Conservation (phyloP, 768 basidiomycete genomes). For the Amanita brunnescens region DNA sequence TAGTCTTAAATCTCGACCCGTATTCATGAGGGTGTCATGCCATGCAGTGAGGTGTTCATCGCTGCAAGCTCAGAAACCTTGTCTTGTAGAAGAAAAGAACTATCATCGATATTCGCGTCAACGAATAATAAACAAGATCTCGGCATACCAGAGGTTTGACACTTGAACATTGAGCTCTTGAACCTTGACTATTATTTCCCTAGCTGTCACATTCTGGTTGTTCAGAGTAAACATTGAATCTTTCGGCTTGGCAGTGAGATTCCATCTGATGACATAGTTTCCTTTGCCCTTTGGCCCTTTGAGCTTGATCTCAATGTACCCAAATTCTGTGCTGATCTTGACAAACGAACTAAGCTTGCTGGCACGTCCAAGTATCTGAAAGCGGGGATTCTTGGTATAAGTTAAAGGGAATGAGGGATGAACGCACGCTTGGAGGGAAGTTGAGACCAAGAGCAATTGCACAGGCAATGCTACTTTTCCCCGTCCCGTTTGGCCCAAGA, state of each 20-base stretch:
- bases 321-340: constrained; percentile 64
- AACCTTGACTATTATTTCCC: constrained; percentile 53
- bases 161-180: constrained; percentile 80
- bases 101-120: constrained; percentile 10
- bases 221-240: constrained; percentile 66
- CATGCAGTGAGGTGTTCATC: constrained; percentile 69
- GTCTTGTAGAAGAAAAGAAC: constrained; percentile 95
- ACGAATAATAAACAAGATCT: background rate
- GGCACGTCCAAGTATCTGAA: constrained; percentile 77
- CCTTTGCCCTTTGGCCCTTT: constrained; percentile 59
- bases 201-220: constrained; percentile 49
- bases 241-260: constrained; percentile 48
- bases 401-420: constrained; percentile 3
- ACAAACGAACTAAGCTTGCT: constrained; percentile 73
- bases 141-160: constrained; percentile 79
- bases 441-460: constrained; percentile 79
- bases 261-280: constrained; percentile 78
- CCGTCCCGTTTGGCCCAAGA: constrained; percentile 93
- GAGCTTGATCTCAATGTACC: constrained; percentile 87
- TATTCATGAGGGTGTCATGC: constrained; percentile 70
- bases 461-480: constrained; percentile 91
- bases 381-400: background rate
- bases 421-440: constrained; percentile 30
- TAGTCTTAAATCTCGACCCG: constrained; percentile 56
- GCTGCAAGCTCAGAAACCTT: constrained; percentile 89